Evolutionary conservation across 1,139 yeast species (phyloP), one percentile per base, ranked within the genome.

Genomic region (Scheffersomyces parashehatae): DNA sequence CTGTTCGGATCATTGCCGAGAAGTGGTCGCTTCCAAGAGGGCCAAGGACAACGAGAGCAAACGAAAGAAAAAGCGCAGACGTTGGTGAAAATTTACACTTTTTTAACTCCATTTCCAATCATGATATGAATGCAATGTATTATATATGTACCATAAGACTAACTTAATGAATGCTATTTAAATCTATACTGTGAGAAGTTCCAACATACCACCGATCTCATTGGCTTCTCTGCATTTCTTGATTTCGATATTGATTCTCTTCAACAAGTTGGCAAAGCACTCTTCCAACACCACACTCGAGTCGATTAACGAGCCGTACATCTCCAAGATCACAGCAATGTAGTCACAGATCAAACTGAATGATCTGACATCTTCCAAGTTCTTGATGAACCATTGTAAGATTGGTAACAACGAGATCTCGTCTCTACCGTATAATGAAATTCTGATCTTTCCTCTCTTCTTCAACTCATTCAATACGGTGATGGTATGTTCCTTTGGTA

Each of bases 141-240:
- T 36, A 38, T 36, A 38, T 33, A 38, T 39, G 44, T 42, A 20
- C 32, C 31, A 50, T 47, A 31, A n/a, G 39, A 16, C 32, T 28
- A 42, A 16, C 32, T 15, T 38, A 34, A 28, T 34, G 33, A 32
- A 29, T 34, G 30, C 33, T 38, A 48, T 42, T 34, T 43, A 42
- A 13, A 36, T 16, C 49, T 62, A 74, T 37, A 74, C 77, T 42
- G 81, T 81, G 55, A 91, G 74, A 53, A 93, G 67, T 64, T 89
- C 95, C 56, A 93, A 74, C 98, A 93, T 93, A 47, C 99, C 99
- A 56, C 87, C 89, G 40, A 93, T 83, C 60, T 83, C 86, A 63
- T 85, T 86, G 7, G 98, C 96, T 61, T 91, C 96, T 59, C 83
- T 82, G 38, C 97, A 88, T 58, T 85, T 84, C 46, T 74, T 77